Percentiles rank a stretch among this genome's conserved stretches.
Evolutionary conservation across 2,329 filamentous ascomycete genomes (phyloP).

Genomic region (Immersiporthe knoxdaviesiana): DNA sequence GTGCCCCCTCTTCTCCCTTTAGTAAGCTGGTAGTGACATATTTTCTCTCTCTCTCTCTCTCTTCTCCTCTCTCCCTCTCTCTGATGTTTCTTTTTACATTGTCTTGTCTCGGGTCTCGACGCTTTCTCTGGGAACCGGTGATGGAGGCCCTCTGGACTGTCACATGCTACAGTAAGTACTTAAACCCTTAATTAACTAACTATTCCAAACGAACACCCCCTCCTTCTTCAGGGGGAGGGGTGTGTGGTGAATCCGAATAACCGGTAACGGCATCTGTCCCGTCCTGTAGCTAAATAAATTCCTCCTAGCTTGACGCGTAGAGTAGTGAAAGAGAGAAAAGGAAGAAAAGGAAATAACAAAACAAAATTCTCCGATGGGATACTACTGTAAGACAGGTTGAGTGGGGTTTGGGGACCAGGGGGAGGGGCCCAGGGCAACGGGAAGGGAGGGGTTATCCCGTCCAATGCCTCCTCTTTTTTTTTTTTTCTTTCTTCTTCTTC

Average conservation of each 20-base stretch:
- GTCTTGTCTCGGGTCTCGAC: background rate
- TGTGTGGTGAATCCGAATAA: background rate
- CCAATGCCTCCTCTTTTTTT: background rate
- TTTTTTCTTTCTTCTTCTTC: too few species aligned
- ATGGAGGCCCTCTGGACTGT: background rate
- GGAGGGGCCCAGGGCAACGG: background rate
- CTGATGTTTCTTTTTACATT: too few species aligned
- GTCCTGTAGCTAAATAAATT: background rate
- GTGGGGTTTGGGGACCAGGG: background rate
- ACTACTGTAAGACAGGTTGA: background rate
- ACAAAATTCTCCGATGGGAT: conserved; percentile 10
- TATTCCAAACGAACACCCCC: background rate
- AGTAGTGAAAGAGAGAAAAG: too few species aligned
- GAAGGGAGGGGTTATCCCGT: background rate
- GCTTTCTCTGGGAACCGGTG: background rate
- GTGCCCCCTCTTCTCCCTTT: background rate
- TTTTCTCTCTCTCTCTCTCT: too few species aligned
- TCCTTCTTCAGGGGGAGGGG: too few species aligned
- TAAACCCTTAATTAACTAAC: too few species aligned
- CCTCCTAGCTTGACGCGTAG: background rate
- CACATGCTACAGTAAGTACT: background rate
- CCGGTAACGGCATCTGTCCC: background rate
- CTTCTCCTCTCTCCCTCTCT: too few species aligned
- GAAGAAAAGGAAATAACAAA: background rate
- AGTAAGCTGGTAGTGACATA: too few species aligned